These are phyloP conservation scores for Mesotaenium endlicherianum DNA, from an alignment of 139 green algal species.

Conservation along the genomic window DNA sequence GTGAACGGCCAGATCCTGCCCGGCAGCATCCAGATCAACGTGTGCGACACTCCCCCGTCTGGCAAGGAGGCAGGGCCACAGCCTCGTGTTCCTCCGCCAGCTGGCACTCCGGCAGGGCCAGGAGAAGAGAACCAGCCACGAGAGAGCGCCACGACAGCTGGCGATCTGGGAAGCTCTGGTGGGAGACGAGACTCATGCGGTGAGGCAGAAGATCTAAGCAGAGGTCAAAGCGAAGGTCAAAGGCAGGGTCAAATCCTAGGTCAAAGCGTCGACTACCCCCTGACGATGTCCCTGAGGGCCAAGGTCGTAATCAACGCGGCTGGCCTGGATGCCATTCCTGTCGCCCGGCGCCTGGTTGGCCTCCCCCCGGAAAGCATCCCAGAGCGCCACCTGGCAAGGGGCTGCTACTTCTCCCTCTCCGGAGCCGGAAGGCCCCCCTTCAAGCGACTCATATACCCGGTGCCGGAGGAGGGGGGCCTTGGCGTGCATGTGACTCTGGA, in stretches of 20 bases:
- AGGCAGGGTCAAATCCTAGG: too few relatives aligned
- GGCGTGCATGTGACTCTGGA: slow-evolving; percentile 88
- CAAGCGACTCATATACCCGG: slow-evolving; percentile 77
- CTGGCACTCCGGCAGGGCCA: too few relatives aligned
- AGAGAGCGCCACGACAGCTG: neutral
- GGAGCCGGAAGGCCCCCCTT: slow-evolving; percentile 59
- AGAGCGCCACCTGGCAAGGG: slow-evolving; percentile 28
- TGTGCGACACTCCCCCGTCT: slow-evolving; percentile 9
- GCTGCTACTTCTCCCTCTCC: slow-evolving; percentile 56
- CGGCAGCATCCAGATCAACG: neutral
- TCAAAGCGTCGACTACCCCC: neutral
- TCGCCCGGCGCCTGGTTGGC: neutral
- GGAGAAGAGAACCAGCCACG: too few relatives aligned
- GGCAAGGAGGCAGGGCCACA: too few relatives aligned
- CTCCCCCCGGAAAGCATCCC: neutral
- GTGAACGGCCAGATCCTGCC: neutral
- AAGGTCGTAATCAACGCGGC: slow-evolving; percentile 20
- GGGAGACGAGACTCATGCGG: too few relatives aligned
- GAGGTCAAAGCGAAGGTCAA: too few relatives aligned
- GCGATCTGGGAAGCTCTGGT: too few relatives aligned
- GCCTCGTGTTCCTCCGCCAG: too few relatives aligned
- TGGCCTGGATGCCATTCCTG: slow-evolving; percentile 1
- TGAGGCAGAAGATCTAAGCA: too few relatives aligned
- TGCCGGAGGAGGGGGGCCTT: slow-evolving; percentile 77
- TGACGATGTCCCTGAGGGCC: neutral